Evolutionary conservation across 305 asterid species (phyloP).

Genomic region (Solanum hybrid): DNA sequence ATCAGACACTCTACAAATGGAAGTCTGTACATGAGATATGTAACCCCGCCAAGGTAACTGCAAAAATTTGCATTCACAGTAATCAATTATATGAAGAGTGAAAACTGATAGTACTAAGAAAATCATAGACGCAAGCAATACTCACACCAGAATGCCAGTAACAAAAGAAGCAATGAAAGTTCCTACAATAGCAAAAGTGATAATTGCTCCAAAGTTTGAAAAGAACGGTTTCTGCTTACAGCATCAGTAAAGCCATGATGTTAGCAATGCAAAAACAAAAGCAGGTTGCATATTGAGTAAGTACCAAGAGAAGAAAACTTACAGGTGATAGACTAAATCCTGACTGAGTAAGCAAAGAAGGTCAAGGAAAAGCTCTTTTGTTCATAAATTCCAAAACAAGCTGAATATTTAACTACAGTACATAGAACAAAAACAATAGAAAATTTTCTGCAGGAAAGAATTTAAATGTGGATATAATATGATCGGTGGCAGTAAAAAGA

Average conservation of each 20-base stretch:
- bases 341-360: conserved; percentile 59
- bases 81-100: neutral
- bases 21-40: conserved; percentile 73
- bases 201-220: conserved; percentile 95
- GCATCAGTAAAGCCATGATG: conserved; percentile 1
- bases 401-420: conserved; percentile 8
- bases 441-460: neutral
- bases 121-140: conserved; percentile 12
- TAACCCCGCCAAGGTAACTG: conserved; percentile 85
- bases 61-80: conserved; percentile 16
- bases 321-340: conserved; percentile 94
- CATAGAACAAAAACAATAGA: neutral
- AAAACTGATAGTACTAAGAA: conserved; percentile 1
- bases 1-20: conserved; percentile 94
- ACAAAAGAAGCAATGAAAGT: conserved; percentile 82
- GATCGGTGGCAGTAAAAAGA: conserved; percentile 92
- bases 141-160: conserved; percentile 95
- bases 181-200: conserved; percentile 83
- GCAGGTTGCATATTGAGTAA: conserved; percentile 5
- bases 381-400: conserved; percentile 12
- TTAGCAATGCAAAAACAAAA: neutral
- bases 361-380: conserved; percentile 43
- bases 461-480: conserved; percentile 79
- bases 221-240: conserved; percentile 87
- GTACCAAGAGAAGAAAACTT: conserved; percentile 24